Evolutionary conservation across 2,329 filamentous ascomycete species (phyloP).

Genomic region (Claviceps humidiphila): DNA sequence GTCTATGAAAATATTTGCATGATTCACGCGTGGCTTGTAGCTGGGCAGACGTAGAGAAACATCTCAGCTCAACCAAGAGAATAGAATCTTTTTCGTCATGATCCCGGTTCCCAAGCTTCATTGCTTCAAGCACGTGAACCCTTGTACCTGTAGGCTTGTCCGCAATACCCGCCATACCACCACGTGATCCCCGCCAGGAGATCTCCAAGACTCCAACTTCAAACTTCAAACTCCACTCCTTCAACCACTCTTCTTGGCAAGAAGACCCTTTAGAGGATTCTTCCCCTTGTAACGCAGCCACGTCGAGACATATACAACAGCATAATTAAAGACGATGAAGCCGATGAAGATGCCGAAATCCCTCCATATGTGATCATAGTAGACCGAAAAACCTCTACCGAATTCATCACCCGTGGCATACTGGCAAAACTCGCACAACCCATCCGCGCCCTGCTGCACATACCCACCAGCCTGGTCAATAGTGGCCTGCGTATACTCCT

Average conservation of each 20-base stretch:
- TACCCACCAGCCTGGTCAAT: constrained; percentile 45
- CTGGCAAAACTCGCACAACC: constrained; percentile 51
- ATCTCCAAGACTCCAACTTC: not conserved
- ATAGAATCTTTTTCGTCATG: too few species aligned
- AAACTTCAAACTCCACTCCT: not conserved
- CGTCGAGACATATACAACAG: constrained; percentile 24
- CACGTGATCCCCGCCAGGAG: not conserved
- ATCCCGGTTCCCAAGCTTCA: too few species aligned
- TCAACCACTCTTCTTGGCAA: constrained; percentile 12
- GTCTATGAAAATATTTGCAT: too few species aligned
- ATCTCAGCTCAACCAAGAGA: too few species aligned
- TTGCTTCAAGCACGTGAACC: too few species aligned
- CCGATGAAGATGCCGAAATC: constrained; percentile 52
- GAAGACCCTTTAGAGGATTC: constrained; percentile 21
- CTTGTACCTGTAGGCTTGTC: too few species aligned
- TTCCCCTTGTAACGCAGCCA: constrained; percentile 26
- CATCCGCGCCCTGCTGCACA: constrained; percentile 39
- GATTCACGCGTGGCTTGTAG: too few species aligned
- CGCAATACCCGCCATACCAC: not conserved
- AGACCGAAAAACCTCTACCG: constrained; percentile 44
- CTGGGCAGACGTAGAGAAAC: too few species aligned
- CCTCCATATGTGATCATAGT: constrained; percentile 48
- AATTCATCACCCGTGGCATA: constrained; percentile 49
- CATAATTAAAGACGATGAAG: constrained; percentile 51
- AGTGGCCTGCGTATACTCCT: constrained; percentile 42